Percentiles rank a stretch among this genome's conserved stretches.
phyloP scores from a whole-genome alignment of 192 early-diverging fungal genomes.

The Chytriomyces sp. region DNA sequence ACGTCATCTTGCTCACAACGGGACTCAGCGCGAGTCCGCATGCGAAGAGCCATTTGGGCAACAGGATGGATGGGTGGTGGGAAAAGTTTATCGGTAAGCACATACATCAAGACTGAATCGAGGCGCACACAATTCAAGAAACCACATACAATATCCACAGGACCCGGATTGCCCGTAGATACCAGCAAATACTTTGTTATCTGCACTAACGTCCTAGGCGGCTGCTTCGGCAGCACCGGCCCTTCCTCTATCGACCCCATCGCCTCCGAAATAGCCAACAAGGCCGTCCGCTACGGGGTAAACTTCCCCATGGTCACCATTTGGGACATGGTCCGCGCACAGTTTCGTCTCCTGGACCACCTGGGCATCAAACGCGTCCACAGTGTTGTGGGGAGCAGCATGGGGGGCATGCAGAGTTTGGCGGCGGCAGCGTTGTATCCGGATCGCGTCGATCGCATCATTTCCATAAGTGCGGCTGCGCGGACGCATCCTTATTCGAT shows the following conservation, averaged over 20 bases:
- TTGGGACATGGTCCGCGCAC: no score
- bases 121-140: no score
- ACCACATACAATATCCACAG: no score
- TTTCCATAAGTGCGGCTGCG: conserved; percentile 88
- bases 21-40: conserved; percentile 88
- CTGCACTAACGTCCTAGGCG: conserved; percentile 95
- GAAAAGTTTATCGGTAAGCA: conserved; percentile 84
- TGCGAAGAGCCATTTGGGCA: conserved; percentile 82
- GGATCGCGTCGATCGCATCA: conserved; percentile 75
- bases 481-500: conserved; percentile 96
- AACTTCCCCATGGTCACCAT: no score
- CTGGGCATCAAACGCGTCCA: conserved; percentile 81
- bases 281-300: conserved; percentile 71
- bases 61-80: conserved; percentile 91
- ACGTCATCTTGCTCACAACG: no score
- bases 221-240: conserved; percentile 95
- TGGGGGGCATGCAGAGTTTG: conserved; percentile 96
- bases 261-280: conserved; percentile 45
- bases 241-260: conserved; percentile 79
- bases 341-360: conserved; percentile 79
- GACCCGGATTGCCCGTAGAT: conserved; percentile 88
- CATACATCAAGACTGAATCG: no score
- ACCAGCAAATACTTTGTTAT: conserved; percentile 94
- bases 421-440: conserved; percentile 81
- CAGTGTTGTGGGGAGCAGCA: conserved; percentile 83